A percentile compares a stretch with the other conserved stretches of the same genome.
These are phyloP conservation scores for Nothomitra cinnamomea DNA, from an alignment of 2,329 filamentous ascomycete genomes.

Conservation along the genomic window DNA sequence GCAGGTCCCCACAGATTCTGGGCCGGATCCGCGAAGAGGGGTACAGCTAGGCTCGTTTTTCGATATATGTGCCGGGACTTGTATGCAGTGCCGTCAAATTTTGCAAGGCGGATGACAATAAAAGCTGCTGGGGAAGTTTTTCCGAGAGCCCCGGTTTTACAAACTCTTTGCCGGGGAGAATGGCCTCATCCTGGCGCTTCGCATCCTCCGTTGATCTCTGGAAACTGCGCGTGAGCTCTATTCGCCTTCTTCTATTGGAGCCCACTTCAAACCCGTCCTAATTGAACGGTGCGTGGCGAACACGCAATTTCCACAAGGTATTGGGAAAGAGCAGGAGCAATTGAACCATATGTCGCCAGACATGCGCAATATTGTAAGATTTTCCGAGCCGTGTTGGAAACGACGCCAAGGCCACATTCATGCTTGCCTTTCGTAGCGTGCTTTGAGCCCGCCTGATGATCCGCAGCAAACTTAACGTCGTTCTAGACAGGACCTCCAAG, in stretches of 20 bases:
- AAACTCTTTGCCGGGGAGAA: not conserved
- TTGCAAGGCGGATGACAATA: not conserved
- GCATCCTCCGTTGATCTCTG: not conserved
- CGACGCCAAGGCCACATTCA: too few species aligned
- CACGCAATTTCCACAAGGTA: too few species aligned
- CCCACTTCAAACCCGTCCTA: not conserved
- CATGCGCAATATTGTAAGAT: too few species aligned
- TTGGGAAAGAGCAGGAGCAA: too few species aligned
- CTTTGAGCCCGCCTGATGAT: too few species aligned
- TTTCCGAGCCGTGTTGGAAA: too few species aligned
- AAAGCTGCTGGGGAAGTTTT: constrained; percentile 1
- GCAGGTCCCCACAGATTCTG: not conserved
- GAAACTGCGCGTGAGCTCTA: not conserved
- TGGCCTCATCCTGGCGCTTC: not conserved
- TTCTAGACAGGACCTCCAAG: too few species aligned
- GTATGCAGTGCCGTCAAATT: not conserved
- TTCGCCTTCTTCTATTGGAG: not conserved
- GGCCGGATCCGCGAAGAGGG: not conserved
- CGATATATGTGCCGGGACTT: not conserved
- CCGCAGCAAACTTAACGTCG: too few species aligned
- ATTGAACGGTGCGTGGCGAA: too few species aligned
- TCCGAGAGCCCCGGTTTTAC: not conserved
- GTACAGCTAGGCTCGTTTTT: not conserved
- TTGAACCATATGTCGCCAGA: too few species aligned
- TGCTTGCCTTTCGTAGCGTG: too few species aligned